Evolutionary conservation across 1,139 yeast species (phyloP).

Genomic region (Lodderomyces orthopsilosis): DNA sequence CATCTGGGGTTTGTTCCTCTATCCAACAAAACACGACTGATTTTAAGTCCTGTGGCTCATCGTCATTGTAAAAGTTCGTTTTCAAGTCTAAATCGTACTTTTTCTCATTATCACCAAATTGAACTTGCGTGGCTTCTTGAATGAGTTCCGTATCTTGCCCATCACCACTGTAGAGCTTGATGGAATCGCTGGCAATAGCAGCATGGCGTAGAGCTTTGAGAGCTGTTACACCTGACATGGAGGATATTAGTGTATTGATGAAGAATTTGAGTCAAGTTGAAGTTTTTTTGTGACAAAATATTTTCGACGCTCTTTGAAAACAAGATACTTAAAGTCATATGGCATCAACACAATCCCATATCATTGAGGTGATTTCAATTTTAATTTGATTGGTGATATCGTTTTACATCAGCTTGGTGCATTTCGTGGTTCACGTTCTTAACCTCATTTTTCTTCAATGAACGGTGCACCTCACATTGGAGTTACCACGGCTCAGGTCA

Average conservation of each 20-base stretch:
- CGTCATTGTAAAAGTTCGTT: slow-evolving; percentile 63
- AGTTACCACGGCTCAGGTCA: slow-evolving; percentile 11
- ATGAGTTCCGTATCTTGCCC: slow-evolving; percentile 22
- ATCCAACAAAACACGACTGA: slow-evolving; percentile 81
- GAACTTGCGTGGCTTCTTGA: slow-evolving; percentile 36
- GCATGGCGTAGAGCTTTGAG: slow-evolving; percentile 23
- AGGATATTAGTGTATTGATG: slow-evolving; percentile 1
- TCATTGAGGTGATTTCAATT: no score
- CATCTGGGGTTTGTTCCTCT: slow-evolving; percentile 68
- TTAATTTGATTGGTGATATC: no score
- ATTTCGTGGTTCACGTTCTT: no score
- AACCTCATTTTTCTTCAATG: slow-evolving; percentile 2
- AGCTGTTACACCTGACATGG: slow-evolving; percentile 8
- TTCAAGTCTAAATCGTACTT: slow-evolving; percentile 33
- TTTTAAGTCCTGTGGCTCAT: slow-evolving; percentile 48
- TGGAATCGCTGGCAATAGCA: slow-evolving; percentile 22
- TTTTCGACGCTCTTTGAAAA: not conserved
- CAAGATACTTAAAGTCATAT: no score
- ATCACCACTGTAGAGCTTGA: slow-evolving; percentile 23
- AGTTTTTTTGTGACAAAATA: slow-evolving; percentile 2
- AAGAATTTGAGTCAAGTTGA: no score
- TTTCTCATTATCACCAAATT: slow-evolving; percentile 24
- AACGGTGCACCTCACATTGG: slow-evolving; percentile 3
- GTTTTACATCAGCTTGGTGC: no score
- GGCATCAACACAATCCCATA: no score